Percentiles rank a stretch among this genome's conserved stretches.
Evolutionary conservation across 352 stramenopile genomes (phyloP).

Genomic region (Phytophthora pisi): DNA sequence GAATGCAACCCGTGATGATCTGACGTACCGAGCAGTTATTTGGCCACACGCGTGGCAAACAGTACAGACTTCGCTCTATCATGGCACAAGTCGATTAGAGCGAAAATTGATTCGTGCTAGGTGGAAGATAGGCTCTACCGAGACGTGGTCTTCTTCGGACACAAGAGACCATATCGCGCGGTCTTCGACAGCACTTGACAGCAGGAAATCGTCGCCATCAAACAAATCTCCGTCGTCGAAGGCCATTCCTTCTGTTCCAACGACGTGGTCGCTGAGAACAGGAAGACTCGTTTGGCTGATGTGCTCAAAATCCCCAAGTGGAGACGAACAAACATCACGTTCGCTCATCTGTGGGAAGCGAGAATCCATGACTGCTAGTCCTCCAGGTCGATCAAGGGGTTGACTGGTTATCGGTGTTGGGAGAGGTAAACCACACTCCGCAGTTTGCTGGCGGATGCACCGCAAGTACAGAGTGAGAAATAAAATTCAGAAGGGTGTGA

Average conservation of each 20-base stretch:
- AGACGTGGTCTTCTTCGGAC: neutral
- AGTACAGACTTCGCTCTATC: neutral
- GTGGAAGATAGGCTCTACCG: neutral
- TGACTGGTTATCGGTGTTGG: neutral
- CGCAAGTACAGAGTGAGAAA: neutral
- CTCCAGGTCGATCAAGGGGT: neutral
- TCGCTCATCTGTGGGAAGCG: neutral
- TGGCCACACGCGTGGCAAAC: slow-evolving; percentile 24
- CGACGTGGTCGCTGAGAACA: neutral
- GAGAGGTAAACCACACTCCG: neutral
- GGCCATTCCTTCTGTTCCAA: neutral
- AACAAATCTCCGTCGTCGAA: neutral
- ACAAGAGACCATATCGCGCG: neutral
- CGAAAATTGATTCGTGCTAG: neutral
- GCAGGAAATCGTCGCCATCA: neutral
- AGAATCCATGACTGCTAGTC: neutral
- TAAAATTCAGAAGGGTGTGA: neutral
- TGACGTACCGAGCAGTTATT: neutral
- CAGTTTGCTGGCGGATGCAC: neutral
- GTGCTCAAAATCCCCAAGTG: neutral
- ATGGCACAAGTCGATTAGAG: neutral
- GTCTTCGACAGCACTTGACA: neutral
- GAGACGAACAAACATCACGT: neutral
- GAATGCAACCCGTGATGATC: neutral
- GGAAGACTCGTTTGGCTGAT: neutral